Evolutionary conservation across 2,329 filamentous ascomycete species (phyloP).

Genomic region (Phaeosphaeria sp.): DNA sequence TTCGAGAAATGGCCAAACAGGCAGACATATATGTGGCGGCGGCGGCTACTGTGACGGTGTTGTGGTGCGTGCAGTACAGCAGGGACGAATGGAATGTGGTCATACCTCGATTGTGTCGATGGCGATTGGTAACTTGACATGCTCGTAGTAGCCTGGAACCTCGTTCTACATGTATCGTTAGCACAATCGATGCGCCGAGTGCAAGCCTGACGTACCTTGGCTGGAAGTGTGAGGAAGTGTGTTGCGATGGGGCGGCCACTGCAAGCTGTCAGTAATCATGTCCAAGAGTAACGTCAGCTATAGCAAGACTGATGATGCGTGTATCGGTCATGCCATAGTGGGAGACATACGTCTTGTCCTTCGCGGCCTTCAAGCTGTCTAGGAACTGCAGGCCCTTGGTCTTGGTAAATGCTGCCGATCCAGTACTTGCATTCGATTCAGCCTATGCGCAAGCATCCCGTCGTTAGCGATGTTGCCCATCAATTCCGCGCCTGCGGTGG

Average conservation of each 20-base stretch:
- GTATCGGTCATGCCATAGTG: slow-evolving; percentile 3
- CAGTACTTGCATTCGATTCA: slow-evolving; percentile 44
- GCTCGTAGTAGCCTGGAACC: slow-evolving; percentile 78
- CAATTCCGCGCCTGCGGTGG: background rate
- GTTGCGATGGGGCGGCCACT: slow-evolving; percentile 74
- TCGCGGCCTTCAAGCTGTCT: slow-evolving; percentile 74
- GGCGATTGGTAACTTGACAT: slow-evolving; percentile 79
- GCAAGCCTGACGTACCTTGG: slow-evolving; percentile 51
- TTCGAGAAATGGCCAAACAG: background rate
- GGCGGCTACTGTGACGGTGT: background rate
- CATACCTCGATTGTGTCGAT: slow-evolving; percentile 74
- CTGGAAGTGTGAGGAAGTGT: slow-evolving; percentile 75
- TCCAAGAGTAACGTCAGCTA: background rate
- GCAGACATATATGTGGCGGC: background rate
- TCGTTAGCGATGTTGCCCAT: slow-evolving; percentile 31
- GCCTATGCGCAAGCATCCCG: slow-evolving; percentile 32
- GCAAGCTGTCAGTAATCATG: slow-evolving; percentile 31
- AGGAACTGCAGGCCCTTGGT: slow-evolving; percentile 75
- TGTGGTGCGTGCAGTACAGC: background rate
- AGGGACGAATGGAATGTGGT: background rate
- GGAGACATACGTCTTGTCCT: slow-evolving; percentile 77
- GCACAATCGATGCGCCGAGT: slow-evolving; percentile 12
- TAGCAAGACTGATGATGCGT: slow-evolving; percentile 5
- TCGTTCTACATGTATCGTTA: slow-evolving; percentile 53
- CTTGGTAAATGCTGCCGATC: slow-evolving; percentile 72